These are phyloP conservation scores for Auriscalpium orientale DNA, from an alignment of 768 basidiomycete genomes.

Conservation along the genomic window DNA sequence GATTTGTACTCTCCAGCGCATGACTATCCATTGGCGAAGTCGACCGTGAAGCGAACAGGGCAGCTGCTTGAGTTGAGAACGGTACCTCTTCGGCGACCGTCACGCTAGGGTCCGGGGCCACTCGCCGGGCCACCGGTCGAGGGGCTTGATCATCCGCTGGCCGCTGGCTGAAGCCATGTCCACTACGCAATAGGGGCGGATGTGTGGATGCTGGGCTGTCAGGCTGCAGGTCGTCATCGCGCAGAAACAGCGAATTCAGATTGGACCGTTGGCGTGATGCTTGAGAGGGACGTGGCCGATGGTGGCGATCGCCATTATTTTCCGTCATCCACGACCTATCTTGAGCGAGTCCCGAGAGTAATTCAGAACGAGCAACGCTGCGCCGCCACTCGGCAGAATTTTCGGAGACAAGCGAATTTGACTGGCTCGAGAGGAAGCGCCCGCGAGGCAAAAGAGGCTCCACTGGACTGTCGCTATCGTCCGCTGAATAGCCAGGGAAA, in stretches of 20 bases:
- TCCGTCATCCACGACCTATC: not conserved
- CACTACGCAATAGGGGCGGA: too few relatives aligned
- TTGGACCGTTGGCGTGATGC: too few relatives aligned
- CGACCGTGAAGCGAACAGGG: conserved; percentile 10
- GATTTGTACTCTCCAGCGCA: too few relatives aligned
- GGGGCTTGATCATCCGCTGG: too few relatives aligned
- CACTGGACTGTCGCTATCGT: not conserved
- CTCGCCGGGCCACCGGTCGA: too few relatives aligned
- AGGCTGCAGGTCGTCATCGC: too few relatives aligned
- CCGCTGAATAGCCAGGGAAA: not conserved
- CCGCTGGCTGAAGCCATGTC: too few relatives aligned
- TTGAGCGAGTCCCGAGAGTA: conserved; percentile 3
- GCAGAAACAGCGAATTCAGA: too few relatives aligned
- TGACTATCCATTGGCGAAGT: not conserved
- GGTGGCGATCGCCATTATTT: too few relatives aligned
- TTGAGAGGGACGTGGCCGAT: too few relatives aligned
- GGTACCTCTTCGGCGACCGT: conserved; percentile 6
- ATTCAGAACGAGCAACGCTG: conserved; percentile 5
- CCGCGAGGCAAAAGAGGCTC: not conserved
- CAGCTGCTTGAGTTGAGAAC: conserved; percentile 13
- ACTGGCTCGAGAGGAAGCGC: not conserved
- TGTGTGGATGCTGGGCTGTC: too few relatives aligned
- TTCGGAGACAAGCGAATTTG: not conserved
- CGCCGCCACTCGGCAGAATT: conserved; percentile 5
- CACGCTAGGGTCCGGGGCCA: too few relatives aligned